Evolutionary conservation across 305 asterid genomes (phyloP).

Genomic region (Ilex paraguariensis): DNA sequence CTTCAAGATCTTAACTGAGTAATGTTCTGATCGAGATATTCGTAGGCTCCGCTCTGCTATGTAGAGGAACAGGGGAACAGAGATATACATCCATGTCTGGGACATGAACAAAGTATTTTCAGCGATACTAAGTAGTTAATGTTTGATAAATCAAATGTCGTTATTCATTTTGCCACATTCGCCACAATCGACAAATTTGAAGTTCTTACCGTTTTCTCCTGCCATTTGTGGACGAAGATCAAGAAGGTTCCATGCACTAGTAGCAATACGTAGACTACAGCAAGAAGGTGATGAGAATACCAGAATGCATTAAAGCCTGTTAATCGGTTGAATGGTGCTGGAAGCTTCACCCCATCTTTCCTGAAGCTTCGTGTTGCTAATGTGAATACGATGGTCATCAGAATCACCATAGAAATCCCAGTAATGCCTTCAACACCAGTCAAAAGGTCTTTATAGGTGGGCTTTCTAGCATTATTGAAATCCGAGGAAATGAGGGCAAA

Average conservation of each 20-base stretch:
- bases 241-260: conserved; percentile 67
- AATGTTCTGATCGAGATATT: conserved; percentile 77
- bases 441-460: conserved; percentile 49
- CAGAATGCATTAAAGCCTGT: conserved; percentile 95
- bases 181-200: neutral
- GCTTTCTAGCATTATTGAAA: conserved; percentile 41
- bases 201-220: conserved; percentile 62
- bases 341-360: conserved; percentile 56
- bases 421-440: conserved; percentile 47
- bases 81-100: conserved; percentile 94
- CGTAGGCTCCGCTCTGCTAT: conserved; percentile 77
- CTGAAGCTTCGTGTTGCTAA: conserved; percentile 68
- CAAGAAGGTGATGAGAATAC: conserved; percentile 93
- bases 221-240: conserved; percentile 73
- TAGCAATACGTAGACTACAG: conserved; percentile 59
- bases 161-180: no score
- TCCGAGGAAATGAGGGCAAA: conserved; percentile 59
- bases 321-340: conserved; percentile 65
- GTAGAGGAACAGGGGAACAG: conserved; percentile 66
- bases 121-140: neutral
- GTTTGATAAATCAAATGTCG: no score
- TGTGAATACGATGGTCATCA: conserved; percentile 69
- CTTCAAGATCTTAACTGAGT: conserved; percentile 72
- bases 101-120: conserved; percentile 10
- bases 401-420: conserved; percentile 60